Percentiles rank a stretch among this genome's conserved stretches.
Evolutionary conservation across 345 rosid species (phyloP).

Genomic region (Acer yangbiense): DNA sequence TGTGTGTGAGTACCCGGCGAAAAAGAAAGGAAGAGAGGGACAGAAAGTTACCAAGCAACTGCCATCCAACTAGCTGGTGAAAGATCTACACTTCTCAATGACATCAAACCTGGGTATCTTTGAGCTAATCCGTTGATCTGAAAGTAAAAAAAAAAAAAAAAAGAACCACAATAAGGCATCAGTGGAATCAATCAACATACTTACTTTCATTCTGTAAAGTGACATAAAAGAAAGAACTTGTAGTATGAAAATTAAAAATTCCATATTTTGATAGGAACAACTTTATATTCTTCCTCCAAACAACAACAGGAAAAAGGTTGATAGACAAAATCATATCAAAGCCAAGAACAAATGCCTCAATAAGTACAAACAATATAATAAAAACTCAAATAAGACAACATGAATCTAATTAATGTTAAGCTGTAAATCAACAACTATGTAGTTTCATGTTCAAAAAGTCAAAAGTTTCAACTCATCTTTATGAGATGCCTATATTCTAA

Average conservation of each 20-base stretch:
- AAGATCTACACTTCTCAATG: slow-evolving; percentile 96
- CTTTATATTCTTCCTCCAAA: slow-evolving; percentile 19
- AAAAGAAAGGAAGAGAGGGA: slow-evolving; percentile 20
- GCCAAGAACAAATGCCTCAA: slow-evolving; percentile 27
- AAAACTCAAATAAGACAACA: slow-evolving; percentile 8
- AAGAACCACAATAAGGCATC: slow-evolving; percentile 10
- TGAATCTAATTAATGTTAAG: slow-evolving; percentile 14
- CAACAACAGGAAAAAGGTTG: slow-evolving; percentile 13
- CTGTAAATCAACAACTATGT: not conserved
- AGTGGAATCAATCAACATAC: slow-evolving; percentile 13
- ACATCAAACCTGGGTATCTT: slow-evolving; percentile 80
- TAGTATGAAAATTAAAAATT: slow-evolving; percentile 8
- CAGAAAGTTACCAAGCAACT: slow-evolving; percentile 71
- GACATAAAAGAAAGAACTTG: slow-evolving; percentile 16
- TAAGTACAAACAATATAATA: slow-evolving; percentile 3
- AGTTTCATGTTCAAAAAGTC: slow-evolving; percentile 32
- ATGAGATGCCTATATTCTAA: slow-evolving; percentile 42
- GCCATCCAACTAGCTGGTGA: slow-evolving; percentile 99
- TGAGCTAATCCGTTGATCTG: slow-evolving; percentile 80
- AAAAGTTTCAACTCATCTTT: slow-evolving; percentile 37
- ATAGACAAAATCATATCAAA: slow-evolving; percentile 12
- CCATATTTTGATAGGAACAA: not conserved
- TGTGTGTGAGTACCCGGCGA: not conserved
- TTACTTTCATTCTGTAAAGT: not conserved
- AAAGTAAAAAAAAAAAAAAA: slow-evolving; percentile 13